Conservation (phyloP, 352 stramenopile genomes). For the Pythium graminicola region DNA sequence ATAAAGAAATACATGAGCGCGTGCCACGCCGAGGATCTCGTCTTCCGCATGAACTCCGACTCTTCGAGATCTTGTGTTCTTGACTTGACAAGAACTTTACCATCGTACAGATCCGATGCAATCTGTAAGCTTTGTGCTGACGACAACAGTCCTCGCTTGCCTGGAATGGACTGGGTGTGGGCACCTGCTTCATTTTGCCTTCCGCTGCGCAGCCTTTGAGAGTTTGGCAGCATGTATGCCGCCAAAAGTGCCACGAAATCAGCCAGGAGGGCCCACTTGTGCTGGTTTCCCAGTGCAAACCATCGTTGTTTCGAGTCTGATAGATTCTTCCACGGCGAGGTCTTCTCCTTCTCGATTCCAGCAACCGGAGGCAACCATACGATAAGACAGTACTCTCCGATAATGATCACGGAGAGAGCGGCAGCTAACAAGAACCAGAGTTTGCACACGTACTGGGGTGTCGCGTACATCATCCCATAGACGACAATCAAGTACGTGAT, state of each 20-base stretch:
- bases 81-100: constrained; percentile 4
- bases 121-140: neutral
- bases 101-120: neutral
- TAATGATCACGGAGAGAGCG: constrained; percentile 56
- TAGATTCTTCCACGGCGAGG: constrained; percentile 48
- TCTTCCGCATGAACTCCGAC: constrained; percentile 52
- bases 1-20: constrained; percentile 62
- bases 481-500: constrained; percentile 75
- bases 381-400: constrained; percentile 65
- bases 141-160: neutral
- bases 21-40: constrained; percentile 60
- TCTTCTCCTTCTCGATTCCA: constrained; percentile 51
- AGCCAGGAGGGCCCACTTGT: constrained; percentile 70
- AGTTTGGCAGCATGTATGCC: constrained; percentile 63
- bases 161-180: constrained; percentile 18
- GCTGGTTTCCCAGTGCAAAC: constrained; percentile 56
- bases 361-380: constrained; percentile 62
- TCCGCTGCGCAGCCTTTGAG: constrained; percentile 28
- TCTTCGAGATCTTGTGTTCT: constrained; percentile 9
- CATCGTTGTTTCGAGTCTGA: constrained; percentile 55
- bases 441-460: constrained; percentile 40
- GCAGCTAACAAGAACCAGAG: constrained; percentile 49
- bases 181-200: constrained; percentile 26
- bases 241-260: constrained; percentile 69
- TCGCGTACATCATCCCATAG: constrained; percentile 71